A percentile compares a stretch with the other conserved stretches of the same genome.
phyloP scores from a whole-genome alignment of 768 basidiomycete genomes.

The Panus rudis region DNA sequence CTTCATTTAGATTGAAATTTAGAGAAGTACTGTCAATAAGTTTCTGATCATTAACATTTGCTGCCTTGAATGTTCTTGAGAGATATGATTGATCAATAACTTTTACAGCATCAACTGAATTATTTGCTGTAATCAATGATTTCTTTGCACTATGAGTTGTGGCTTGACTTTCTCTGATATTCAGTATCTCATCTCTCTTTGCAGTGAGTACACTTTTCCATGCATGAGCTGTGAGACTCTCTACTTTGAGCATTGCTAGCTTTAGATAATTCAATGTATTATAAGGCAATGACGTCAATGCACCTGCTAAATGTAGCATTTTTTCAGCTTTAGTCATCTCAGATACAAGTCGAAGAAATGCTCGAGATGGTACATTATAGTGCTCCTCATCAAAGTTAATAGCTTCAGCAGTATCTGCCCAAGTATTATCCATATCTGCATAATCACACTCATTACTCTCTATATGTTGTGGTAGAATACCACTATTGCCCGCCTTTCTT shows the following conservation, averaged over 20 bases:
- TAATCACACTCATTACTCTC: background rate
- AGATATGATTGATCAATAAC: constrained; percentile 5
- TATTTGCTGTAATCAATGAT: background rate
- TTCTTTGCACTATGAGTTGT: background rate
- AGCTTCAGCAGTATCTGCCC: background rate
- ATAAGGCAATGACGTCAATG: background rate
- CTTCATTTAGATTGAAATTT: constrained; percentile 12
- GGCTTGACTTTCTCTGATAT: background rate
- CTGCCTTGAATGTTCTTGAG: background rate
- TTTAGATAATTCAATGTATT: background rate
- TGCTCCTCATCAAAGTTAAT: background rate
- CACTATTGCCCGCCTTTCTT: constrained; percentile 1
- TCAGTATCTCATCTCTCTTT: background rate
- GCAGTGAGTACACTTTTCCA: background rate
- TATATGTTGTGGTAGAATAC: background rate
- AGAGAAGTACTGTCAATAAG: background rate
- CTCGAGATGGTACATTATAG: background rate
- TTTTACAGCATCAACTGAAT: background rate
- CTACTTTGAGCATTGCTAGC: background rate
- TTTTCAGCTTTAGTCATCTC: constrained; percentile 1
- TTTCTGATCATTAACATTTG: background rate
- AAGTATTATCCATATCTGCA: background rate
- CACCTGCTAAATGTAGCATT: background rate
- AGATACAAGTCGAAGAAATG: background rate
- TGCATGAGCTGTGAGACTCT: background rate